Base-by-base conservation (phyloP, 2,329 filamentous ascomycete genomes). In the Aplosporella prunicola region DNA sequence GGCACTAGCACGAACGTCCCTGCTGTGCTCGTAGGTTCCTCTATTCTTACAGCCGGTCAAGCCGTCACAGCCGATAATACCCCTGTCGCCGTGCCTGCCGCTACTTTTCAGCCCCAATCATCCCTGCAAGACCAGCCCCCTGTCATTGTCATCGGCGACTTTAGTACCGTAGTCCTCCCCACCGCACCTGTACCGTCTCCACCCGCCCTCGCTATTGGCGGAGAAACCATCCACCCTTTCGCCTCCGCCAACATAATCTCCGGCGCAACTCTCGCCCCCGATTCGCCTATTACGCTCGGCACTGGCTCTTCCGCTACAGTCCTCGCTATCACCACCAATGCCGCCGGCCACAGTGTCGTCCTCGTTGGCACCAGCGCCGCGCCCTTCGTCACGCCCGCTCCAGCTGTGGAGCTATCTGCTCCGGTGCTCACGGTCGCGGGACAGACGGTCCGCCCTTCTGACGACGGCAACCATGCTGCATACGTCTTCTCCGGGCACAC, bases 361-460 rank as follows among this genome's bases (percentile, higher is more conserved):
- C 46, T 49, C 2, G 36, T 55, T 13, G 51, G 48, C 35, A 51
- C 51, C 4, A 54, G 50, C 25, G 52, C 51, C 16, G 48, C 45
- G 3, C 48, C 48, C 5, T 37, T 52, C n/a, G 51, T 46, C 9
- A 50, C 53, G 5, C 53, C 50, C 2, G 33, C 55, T 7, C 47
- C 50, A 10, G 34, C 46, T 13, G 45, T 13, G 11, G 3, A 22
- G 4, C 14, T 16, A 15, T n/a, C 32, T 5, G 15, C 25, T 6
- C 17, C 33, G n/a, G 9, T 16, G n/a, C 16, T 35, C 25, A 35
- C 24, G 7, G 9, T 35, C 25, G 17, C 9, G 17, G 24, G 8
- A 17, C 33, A 35, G 16, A 35, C 33, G 7, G 22, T 35, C 33
- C 33, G 29, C 3, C 33, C 33, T 3, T 28, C 24, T 14, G 13